Conservation (phyloP, 1,139 yeast species). For the Hemisphaericaspora xylofermentans region DNA sequence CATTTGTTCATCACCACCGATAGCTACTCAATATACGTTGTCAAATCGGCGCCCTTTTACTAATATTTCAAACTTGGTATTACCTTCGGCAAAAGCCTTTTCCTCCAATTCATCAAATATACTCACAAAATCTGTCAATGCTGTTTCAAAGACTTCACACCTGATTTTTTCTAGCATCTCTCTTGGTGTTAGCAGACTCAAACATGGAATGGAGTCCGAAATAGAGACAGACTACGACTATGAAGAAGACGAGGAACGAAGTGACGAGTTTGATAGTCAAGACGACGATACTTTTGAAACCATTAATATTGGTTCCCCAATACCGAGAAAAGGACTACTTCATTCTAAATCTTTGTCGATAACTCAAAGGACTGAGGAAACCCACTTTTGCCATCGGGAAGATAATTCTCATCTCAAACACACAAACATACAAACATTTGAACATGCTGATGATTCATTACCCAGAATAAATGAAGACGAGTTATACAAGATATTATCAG, state of each 20-base stretch:
- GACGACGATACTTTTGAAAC: conserved; percentile 19
- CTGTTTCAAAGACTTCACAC: conserved; percentile 20
- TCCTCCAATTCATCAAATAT: conserved; percentile 19
- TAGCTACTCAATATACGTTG: conserved; percentile 2
- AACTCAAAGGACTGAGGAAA: conserved; percentile 52
- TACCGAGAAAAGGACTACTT: conserved; percentile 7
- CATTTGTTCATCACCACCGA: background rate
- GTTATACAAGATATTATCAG: conserved; percentile 60
- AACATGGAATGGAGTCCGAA: background rate
- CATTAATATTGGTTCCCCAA: conserved; percentile 13
- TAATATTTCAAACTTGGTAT: conserved; percentile 27
- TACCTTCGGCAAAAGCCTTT: conserved; percentile 21
- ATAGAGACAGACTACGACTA: conserved; percentile 4
- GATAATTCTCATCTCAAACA: conserved; percentile 41
- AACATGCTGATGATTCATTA: conserved; percentile 56
- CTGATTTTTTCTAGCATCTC: conserved; percentile 8
- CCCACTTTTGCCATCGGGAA: conserved; percentile 23
- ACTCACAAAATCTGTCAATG: conserved; percentile 24
- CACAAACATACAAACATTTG: conserved; percentile 46
- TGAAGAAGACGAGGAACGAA: conserved; percentile 3
- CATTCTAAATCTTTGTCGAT: conserved; percentile 52
- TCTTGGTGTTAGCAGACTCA: background rate
- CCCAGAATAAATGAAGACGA: conserved; percentile 73
- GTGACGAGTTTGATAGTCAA: conserved; percentile 10
- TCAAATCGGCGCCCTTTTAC: conserved; percentile 26